Evolutionary conservation across 495 filamentous ascomycete genomes (phyloP), one percentile per base, ranked within the genome.

Genomic region (Aspergillus ostianus): DNA sequence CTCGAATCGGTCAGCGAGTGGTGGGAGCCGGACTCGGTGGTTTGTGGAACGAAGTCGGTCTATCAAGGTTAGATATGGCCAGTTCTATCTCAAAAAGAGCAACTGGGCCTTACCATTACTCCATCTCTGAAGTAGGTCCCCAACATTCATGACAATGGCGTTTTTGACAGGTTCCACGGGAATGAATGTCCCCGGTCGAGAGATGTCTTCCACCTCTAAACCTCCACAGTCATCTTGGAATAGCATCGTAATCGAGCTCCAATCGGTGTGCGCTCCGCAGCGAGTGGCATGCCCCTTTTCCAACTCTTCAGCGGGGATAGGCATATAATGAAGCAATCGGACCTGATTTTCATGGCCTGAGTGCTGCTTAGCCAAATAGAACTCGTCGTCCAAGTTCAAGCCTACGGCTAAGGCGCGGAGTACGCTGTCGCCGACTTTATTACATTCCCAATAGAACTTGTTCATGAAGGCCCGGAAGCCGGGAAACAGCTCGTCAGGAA

Each of bases 271-370:
- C 5, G 83, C 83, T 1, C 81, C 78, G 73, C 85, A 85, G 18
- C 84, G 73, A 30, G 79, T 77, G 30, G 73, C 71, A 12, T 67
- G 67, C 18, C 78, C 73, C 21, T 69, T 75, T 44, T 82, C 78
- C 17, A 81, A 64, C 32, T 70, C 74, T 20, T 70, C 64, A 8
- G 74, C 78, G 44, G 82, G 77, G 17, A 89, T 73, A 7, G 83
- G 74, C 2, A 87, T 84, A 59, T 90, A 90, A 63, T 90, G 85
- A 12, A 90, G 74, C 15, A 91, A 65, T 3, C 88, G 80, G 4
- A 88, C 72, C 65, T 90, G 87, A 55, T 85, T 84, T 57, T 84
- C 81, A 57, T 82, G 71, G 2, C 82, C 84, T 12, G 78, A 80
- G 58, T 87, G 84, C 51, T 80, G 80, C 20, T 65, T 67, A 12